Evolutionary conservation across 495 filamentous ascomycete genomes (phyloP), one percentile per base, ranked within the genome.

Genomic region (Hypoxylon trugodes): DNA sequence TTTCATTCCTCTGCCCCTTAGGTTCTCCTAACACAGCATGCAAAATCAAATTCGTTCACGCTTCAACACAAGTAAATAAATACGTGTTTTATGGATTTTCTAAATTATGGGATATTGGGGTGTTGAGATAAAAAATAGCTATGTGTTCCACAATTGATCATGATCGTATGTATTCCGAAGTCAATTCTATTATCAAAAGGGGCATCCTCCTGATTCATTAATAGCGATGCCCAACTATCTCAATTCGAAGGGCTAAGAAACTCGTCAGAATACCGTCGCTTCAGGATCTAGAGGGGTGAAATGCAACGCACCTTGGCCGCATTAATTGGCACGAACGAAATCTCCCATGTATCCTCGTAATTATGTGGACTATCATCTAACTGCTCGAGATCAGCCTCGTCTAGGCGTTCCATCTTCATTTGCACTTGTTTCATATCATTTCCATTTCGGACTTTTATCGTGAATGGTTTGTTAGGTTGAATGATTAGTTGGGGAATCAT

Each of bases 361-460:
- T 21, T 53, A 9, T 42, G 13, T 1, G 54, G 6, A 26, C 54
- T 22, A 1, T 43, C 41, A 15, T 49, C 48, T 7, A 65, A 7
- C 8, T 42, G 4, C 8, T 59, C 54, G 3, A 54, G 25, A 8
- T 59, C 54, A 21, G 4, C 54, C 25, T 65, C 42, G 8, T 65
- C 61, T 4, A 65, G 35, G 7, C 7, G 36, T 9, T 50, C 9
- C 54, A 65, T 65, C 24, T 1, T 35, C 61, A 65, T 65, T 1
- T 18, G 40, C 4, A 54, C 48, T 43, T 54, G 49, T 19, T 59
- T 65, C 40, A 7, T 54, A 4, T 16, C 22, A 2, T 59, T 21
- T 6, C 28, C 48, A 4, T 49, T 12, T 6, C 13, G 33, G 1
- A 19, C 49, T 26, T 59, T 47, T 28, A 65, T 59, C 15, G 45